Base-by-base conservation (phyloP, 768 basidiomycete genomes). In the Coprinellus micaceus region DNA sequence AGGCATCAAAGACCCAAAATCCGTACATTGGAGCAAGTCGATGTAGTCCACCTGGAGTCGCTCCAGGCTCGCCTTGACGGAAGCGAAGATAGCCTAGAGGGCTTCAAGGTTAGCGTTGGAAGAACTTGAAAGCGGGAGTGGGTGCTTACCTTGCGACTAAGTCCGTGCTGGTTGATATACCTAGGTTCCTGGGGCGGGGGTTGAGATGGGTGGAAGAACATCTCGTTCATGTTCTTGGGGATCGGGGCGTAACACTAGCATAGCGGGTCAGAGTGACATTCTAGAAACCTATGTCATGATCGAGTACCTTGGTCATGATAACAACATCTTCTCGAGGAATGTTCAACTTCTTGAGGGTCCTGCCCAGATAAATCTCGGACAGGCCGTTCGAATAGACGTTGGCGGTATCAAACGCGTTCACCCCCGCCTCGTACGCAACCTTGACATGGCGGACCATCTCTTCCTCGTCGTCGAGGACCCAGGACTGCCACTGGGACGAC, bases 41-140 rank as follows among this genome's bases (percentile, higher is more conserved):
- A 92, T 77, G 59, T 90, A 89, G 49, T 91, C 89, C 28, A 89
- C 67, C 46, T 89, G 85, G 2, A 92, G 74, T 12, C 89, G 78
- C 64, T 86, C 69, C 59, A 91, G 67, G 46, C 82, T 83, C n/a
- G 73, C 69, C 63, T 85, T 84, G 28, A 86, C 80, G 0, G 83
- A 74, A 30, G 85, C 86, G 61, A 92, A 91, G 40, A 91, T 89
- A 63, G 85, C 82, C 82, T 90, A 28, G 15, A 26, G 26, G n/a
- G n/a, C n/a, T n/a, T n/a, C 37, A 25, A 41, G 4, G 21, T 22
- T 22, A 19, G 25, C 2, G 22, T 2, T 15, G 24, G 28, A 24
- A 12, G 15, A 17, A 10, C 5, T 5, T n/a, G n/a, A n/a, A 44
- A 26, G 1, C 15, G 26, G 12, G 12, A 17, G 36, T 46, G 7